Evolutionary conservation across 164 flowering plant species (phyloP).

Genomic region (Litsea cubeba): DNA sequence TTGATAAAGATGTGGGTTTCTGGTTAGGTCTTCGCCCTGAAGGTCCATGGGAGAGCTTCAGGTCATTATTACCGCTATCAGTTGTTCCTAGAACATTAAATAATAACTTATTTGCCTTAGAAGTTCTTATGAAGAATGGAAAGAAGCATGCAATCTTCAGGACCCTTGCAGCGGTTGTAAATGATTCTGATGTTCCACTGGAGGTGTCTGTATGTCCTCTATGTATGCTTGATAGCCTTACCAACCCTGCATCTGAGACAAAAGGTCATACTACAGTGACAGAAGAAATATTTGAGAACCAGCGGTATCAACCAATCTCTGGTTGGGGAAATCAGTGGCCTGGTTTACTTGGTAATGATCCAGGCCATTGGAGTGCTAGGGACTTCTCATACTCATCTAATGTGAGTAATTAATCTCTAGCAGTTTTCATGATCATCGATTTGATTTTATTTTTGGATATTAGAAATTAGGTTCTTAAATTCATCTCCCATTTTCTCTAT

Average conservation of each 20-base stretch:
- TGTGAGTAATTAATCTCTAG: constrained; percentile 27
- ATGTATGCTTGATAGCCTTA: constrained; percentile 25
- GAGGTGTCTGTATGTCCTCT: constrained; percentile 48
- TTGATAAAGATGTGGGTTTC: constrained; percentile 68
- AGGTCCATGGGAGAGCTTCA: constrained; percentile 75
- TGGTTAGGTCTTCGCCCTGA: constrained; percentile 62
- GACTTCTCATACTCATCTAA: constrained; percentile 65
- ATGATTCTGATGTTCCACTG: constrained; percentile 74
- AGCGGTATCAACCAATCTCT: constrained; percentile 51
- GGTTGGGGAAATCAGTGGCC: constrained; percentile 60
- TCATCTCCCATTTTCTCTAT: constrained; percentile 11
- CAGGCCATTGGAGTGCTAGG: constrained; percentile 67
- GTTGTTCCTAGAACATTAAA: constrained; percentile 62
- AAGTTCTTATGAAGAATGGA: constrained; percentile 77
- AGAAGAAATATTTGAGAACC: constrained; percentile 78
- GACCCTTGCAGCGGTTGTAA: constrained; percentile 68
- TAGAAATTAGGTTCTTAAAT: not conserved
- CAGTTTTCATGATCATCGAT: not conserved
- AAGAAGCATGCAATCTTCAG: constrained; percentile 88
- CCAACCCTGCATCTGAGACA: constrained; percentile 18
- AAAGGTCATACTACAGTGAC: constrained; percentile 20
- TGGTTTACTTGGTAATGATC: constrained; percentile 42
- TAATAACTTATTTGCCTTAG: constrained; percentile 62
- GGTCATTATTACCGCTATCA: constrained; percentile 79
- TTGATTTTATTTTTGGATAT: not conserved